phyloP scores from a whole-genome alignment of 768 basidiomycete species.

The Mycena vitilis region DNA sequence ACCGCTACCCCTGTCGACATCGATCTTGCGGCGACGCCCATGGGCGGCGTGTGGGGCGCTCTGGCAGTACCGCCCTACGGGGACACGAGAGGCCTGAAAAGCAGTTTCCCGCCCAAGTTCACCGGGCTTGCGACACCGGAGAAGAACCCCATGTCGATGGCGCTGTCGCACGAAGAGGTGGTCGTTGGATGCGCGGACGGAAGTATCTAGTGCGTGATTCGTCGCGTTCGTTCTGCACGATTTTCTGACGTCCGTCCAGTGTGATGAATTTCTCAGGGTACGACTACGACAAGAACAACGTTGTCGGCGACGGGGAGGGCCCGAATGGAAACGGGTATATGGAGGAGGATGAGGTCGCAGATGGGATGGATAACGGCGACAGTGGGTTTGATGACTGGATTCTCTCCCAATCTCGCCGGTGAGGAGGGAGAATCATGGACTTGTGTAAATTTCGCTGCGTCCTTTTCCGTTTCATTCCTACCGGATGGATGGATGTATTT shows the following conservation, averaged over 20 bases:
- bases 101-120: constrained; percentile 75
- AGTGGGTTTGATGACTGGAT: constrained; percentile 35
- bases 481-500: constrained; percentile 26
- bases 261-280: constrained; percentile 75
- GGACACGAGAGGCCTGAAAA: constrained; percentile 68
- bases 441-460: background rate
- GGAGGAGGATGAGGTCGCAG: constrained; percentile 13
- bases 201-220: constrained; percentile 83
- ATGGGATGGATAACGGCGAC: constrained; percentile 14
- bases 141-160: constrained; percentile 96
- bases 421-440: constrained; percentile 8
- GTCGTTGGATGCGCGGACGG: constrained; percentile 93
- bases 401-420: constrained; percentile 21
- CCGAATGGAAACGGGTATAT: constrained; percentile 55
- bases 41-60: constrained; percentile 82
- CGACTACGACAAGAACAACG: constrained; percentile 62
- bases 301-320: constrained; percentile 66
- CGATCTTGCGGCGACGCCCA: constrained; percentile 71
- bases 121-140: constrained; percentile 85
- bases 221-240: constrained; percentile 8
- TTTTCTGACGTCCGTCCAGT: constrained; percentile 42
- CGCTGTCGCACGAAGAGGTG: constrained; percentile 89
- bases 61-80: constrained; percentile 59
- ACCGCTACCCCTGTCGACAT: constrained; percentile 63
- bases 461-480: background rate